phyloP scores from a whole-genome alignment of 2,329 filamentous ascomycete species.

The Claviceps sp. region DNA sequence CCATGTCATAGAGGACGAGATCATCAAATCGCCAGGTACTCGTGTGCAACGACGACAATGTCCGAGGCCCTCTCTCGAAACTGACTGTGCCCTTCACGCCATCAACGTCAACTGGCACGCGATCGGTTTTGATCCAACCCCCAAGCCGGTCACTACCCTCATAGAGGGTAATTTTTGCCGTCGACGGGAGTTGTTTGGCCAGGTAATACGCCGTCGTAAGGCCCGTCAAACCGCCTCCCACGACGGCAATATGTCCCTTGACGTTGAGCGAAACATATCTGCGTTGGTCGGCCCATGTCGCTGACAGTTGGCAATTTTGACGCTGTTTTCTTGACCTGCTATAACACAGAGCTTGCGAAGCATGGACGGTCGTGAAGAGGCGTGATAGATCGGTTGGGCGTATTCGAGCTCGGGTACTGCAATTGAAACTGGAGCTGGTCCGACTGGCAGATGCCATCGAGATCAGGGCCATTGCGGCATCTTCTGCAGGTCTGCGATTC shows the following conservation, averaged over 20 bases:
- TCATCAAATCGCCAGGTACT: slow-evolving; percentile 39
- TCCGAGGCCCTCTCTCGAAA: slow-evolving; percentile 77
- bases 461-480: slow-evolving; percentile 14
- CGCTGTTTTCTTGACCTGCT: neutral
- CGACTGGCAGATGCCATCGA: slow-evolving; percentile 11
- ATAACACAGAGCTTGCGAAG: neutral
- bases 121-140: slow-evolving; percentile 68
- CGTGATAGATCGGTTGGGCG: neutral
- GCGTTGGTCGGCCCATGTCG: slow-evolving; percentile 3
- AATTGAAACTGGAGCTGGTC: neutral
- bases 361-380: neutral
- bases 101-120: slow-evolving; percentile 39
- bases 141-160: slow-evolving; percentile 59
- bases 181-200: slow-evolving; percentile 46
- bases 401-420: neutral
- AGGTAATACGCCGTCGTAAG: slow-evolving; percentile 69
- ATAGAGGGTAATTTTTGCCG: slow-evolving; percentile 64
- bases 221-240: slow-evolving; percentile 76
- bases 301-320: slow-evolving; percentile 5
- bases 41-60: slow-evolving; percentile 43
- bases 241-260: slow-evolving; percentile 42
- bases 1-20: slow-evolving; percentile 56
- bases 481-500: slow-evolving; percentile 10
- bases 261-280: slow-evolving; percentile 10
- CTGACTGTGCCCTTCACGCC: slow-evolving; percentile 45